A percentile compares a stretch with the other conserved stretches of the same genome.
These are phyloP conservation scores for Hamamelis virginiana DNA, from an alignment of 164 flowering plant species.

Conservation along the genomic window DNA sequence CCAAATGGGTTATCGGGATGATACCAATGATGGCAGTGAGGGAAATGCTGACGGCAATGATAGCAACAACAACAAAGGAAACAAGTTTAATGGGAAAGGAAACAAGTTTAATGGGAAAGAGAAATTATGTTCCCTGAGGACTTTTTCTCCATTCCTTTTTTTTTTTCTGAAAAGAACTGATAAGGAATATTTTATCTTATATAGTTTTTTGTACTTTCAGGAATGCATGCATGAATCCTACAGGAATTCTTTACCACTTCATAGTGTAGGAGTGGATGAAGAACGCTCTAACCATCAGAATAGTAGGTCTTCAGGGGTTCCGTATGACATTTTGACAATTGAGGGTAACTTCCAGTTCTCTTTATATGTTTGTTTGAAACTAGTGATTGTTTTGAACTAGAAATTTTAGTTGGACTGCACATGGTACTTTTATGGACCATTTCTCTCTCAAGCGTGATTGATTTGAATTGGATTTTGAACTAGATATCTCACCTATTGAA, in stretches of 20 bases:
- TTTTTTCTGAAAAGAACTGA: constrained; percentile 9
- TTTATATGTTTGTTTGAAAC: not conserved
- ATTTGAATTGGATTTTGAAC: constrained; percentile 14
- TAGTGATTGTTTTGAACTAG: constrained; percentile 5
- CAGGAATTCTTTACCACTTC: constrained; percentile 58
- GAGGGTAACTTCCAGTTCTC: constrained; percentile 45
- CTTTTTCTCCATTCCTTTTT: too few species aligned
- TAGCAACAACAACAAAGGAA: too few species aligned
- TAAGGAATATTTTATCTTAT: not conserved
- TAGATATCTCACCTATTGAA: constrained; percentile 94
- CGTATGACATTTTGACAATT: constrained; percentile 46
- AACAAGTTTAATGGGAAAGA: too few species aligned
- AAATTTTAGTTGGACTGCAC: not conserved
- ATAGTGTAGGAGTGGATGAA: constrained; percentile 65
- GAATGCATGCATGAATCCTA: constrained; percentile 77
- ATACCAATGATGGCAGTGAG: too few species aligned
- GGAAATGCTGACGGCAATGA: too few species aligned
- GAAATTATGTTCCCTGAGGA: too few species aligned
- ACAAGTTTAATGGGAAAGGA: too few species aligned
- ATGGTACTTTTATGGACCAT: not conserved
- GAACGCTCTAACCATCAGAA: constrained; percentile 63
- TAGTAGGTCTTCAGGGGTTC: constrained; percentile 45
- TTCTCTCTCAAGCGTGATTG: constrained; percentile 4
- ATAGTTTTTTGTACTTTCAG: constrained; percentile 30
- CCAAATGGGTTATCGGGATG: too few species aligned